Evolutionary conservation across 2,329 filamentous ascomycete species (phyloP), one percentile per base, ranked within the genome.

Genomic region (Nemania serpens): DNA sequence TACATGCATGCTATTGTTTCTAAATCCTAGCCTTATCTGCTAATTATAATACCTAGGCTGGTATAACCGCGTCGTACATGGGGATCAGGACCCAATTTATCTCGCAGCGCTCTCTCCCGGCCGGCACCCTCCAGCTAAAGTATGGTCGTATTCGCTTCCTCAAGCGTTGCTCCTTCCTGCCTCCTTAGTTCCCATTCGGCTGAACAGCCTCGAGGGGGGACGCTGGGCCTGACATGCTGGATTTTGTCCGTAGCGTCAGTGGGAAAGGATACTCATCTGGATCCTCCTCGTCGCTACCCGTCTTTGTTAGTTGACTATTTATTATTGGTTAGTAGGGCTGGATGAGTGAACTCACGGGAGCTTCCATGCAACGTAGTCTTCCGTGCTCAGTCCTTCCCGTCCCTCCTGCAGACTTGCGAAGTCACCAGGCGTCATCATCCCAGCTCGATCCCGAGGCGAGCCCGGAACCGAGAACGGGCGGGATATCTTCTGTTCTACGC

Each of bases 361-460:
- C 79, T 96, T 97, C 95, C 95, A 99, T 34, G 94, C 91, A 72
- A 98, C 92, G 76, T 99, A 98, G 74, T 99, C 95, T 78, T 99
- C 95, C 0, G 95, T 98, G 79, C 84, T 95, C 69, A 99, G 79
- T 1, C 94, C 93, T 76, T 99, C 95, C 45, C 90, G 89, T 46
- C 93, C 92, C 77, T 99, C 95, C 77, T 98, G 95, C 58, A 99
- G 81, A 69, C 92, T 97, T 29, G 93, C 95, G 82, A 98, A 98
- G 76, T 99, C 95, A 48, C 95, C 95, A 7, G 95, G 95, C 0
- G 95, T 99, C 95, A 99, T 98, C 93, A 97, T 97, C 55, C 95
- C 95, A 45, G 89, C 89, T 36, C 93, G 86, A 74, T 97, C 93
- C 63, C 93, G 85, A 10, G 95, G 95, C 17, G 93, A 97, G 9